Evolutionary conservation across 2,329 filamentous ascomycete species (phyloP), one percentile per base, ranked within the genome.

Genomic region (Cryphonectria naterciae): DNA sequence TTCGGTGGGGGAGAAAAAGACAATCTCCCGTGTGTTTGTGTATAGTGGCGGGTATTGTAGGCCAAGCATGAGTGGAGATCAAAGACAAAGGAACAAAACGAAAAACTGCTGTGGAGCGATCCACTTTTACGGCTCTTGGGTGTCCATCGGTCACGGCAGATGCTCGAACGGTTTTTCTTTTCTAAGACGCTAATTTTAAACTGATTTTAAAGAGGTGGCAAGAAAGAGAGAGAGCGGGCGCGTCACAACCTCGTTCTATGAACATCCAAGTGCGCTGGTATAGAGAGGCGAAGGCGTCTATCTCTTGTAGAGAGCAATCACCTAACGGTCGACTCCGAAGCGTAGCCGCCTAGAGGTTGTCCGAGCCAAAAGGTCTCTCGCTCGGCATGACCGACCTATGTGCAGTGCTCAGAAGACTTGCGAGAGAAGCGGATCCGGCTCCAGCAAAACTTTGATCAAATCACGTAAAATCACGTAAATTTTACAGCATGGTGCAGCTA

Each of bases 381-480:
- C 62, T 49, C 62, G 62, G 62, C 62, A 19, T 32, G 62, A 49
- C 62, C 62, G 39, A 52, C 62, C 19, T 56, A 32, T 32, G 3
- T 32, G 46, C 46, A 49, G 46, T n/a, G 22, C 19, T 49, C 43
- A 17, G 28, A 63, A 46, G 39, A 28, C n/a, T 13, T n/a, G n/a
- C n/a, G n/a, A 49, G 22, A 37, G 39, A 25, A 65, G n/a, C 63
- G 37, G 63, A 32, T n/a, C 41, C 63, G 62, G 41, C 62, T 32
- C 62, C 62, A 65, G 41, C 62, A 6, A 65, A 65, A 49, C 25
- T 49, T 39, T 49, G 25, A 6, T 11, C 37, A 1, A 39, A 64
- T 64, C 61, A 64, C 61, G 61, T 58, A 58, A 58, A 39, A 39
- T 61, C 58, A 61, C 58, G 58, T 65, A 65, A 65, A 65, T 32